Conservation (phyloP, 2,329 filamentous ascomycete species). For the Lasiodiplodia citricola region DNA sequence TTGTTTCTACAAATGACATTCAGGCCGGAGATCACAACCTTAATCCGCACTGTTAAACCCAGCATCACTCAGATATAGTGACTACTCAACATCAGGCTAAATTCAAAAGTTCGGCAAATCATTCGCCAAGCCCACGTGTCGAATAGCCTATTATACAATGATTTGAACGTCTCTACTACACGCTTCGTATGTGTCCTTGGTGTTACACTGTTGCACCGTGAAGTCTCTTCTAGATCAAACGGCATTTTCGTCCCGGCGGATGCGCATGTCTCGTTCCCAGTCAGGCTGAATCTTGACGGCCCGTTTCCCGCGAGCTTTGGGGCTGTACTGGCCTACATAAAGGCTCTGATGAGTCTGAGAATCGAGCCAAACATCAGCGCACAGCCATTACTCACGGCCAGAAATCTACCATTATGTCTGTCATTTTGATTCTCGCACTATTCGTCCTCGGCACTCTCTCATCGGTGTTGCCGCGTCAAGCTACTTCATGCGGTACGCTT, state of each 20-base stretch:
- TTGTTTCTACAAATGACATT: neutral
- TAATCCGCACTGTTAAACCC: neutral
- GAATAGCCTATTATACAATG: slow-evolving; percentile 7
- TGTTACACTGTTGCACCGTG: neutral
- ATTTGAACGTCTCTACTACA: neutral
- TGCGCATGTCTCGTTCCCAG: neutral
- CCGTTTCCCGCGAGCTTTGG: neutral
- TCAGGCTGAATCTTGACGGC: neutral
- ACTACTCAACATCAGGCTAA: slow-evolving; percentile 1
- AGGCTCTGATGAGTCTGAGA: no score
- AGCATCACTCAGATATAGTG: neutral
- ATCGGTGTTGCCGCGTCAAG: neutral
- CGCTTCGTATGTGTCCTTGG: neutral
- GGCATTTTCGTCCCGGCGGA: neutral
- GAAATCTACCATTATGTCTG: neutral
- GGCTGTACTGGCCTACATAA: neutral
- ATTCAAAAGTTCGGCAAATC: neutral
- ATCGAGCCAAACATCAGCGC: neutral
- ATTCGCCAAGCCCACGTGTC: neutral
- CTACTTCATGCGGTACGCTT: slow-evolving; percentile 22
- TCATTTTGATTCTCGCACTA: neutral
- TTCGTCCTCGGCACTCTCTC: neutral
- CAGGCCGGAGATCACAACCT: neutral
- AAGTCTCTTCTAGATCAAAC: neutral
- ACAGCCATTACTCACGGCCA: neutral